Evolutionary conservation across 176 grass and related monocot species (phyloP).

Genomic region (Chrysopogon serrulatus): DNA sequence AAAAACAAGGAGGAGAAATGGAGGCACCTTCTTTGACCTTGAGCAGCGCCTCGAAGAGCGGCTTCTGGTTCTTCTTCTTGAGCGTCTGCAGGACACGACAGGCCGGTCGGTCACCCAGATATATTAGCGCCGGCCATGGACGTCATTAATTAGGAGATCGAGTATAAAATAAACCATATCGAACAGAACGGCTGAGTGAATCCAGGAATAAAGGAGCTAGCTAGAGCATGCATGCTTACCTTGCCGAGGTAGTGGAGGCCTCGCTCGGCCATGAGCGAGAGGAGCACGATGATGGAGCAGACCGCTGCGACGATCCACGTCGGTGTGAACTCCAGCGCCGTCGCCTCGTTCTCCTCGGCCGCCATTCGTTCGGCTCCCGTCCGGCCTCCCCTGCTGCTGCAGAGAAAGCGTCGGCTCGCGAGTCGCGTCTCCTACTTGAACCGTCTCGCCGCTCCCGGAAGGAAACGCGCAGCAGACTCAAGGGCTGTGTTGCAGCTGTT

Average conservation of each 20-base stretch:
- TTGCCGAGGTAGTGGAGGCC: slow-evolving; percentile 82
- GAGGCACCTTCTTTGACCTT: slow-evolving; percentile 90
- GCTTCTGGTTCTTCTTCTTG: slow-evolving; percentile 71
- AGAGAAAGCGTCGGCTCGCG: neutral
- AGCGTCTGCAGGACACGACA: slow-evolving; percentile 35
- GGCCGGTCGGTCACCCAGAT: neutral
- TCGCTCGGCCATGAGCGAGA: slow-evolving; percentile 75
- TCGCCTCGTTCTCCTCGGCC: slow-evolving; percentile 1
- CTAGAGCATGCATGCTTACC: slow-evolving; percentile 9
- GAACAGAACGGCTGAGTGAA: neutral
- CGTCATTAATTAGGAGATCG: neutral
- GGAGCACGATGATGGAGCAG: slow-evolving; percentile 67
- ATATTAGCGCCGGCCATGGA: neutral
- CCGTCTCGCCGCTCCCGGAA: no score
- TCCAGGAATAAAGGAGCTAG: neutral
- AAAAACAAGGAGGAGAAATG: neutral
- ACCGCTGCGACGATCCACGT: slow-evolving; percentile 88
- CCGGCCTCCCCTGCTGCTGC: neutral
- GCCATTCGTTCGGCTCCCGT: neutral
- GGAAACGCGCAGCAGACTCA: no score
- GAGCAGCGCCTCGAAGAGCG: slow-evolving; percentile 82
- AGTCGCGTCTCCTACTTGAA: no score
- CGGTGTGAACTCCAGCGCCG: slow-evolving; percentile 76
- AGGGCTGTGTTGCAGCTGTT: no score
- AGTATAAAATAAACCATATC: neutral